Evolutionary conservation across 1,139 yeast species (phyloP), one percentile per base, ranked within the genome.

Genomic region (Kurtzmaniella quercitrusa): DNA sequence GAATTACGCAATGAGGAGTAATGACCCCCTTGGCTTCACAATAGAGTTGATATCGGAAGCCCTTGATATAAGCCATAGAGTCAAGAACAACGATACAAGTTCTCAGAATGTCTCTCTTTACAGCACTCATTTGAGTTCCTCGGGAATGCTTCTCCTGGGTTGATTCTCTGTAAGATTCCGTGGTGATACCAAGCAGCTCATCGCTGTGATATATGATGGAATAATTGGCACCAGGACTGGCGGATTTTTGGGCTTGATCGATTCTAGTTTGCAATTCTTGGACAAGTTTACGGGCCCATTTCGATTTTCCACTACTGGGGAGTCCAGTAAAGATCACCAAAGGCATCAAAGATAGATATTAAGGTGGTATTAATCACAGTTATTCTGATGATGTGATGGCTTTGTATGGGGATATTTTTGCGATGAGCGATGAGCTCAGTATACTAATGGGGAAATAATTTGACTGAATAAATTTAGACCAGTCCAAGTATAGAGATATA

Each of bases 31-130:
- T 91, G 34, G 96, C 93, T 60, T 93, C 98, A 62, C 98, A 90
- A 62, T 81, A 90, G 45, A 93, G 70, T 62, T 93, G 99, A 63
- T 94, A 93, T 48, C 98, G 72, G 59, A 90, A 90, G 0, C 99
- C 99, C 59, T 93, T 94, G 57, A 94, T 94, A 59, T 94, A 94
- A 19, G 90, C 84, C 58, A 90, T 69, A 2, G 94, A 79, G 62
- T 93, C 98, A 45, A 93, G 72, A 17, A 93, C 81, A 1, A 93
- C 97, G 39, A 93, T 75, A 25, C 79, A 83, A 25, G 75, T 71
- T 39, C 83, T 74, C 3, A 85, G 72, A 8, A 94, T 66, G 50
- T 85, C 89, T 51, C 97, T 73, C 56, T 89, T 89, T 12, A 93
- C 95, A 0, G 95, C 95, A 0, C 95, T 80, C 67, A 90, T 83